A percentile compares a stretch with the other conserved stretches of the same genome.
Evolutionary conservation across 108 stramenopile species (phyloP).

Genomic region (Cyclotella kingstonii): DNA sequence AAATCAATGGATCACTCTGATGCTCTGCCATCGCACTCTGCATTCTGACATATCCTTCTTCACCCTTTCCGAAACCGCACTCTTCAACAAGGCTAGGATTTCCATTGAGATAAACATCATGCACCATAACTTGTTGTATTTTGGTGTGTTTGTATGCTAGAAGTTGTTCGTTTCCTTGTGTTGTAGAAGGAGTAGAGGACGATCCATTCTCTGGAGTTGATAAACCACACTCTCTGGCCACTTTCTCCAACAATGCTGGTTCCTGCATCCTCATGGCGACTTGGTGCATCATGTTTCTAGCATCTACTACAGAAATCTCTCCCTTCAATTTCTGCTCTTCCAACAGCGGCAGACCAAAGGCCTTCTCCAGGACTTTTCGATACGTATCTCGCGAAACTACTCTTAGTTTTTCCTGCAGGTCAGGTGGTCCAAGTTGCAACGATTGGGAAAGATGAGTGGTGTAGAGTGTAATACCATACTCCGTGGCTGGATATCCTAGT

Average conservation of each 20-base stretch:
- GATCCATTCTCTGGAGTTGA: slow-evolving; percentile 26
- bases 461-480: slow-evolving; percentile 75
- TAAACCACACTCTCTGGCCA: no score
- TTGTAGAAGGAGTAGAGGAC: no score
- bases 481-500: slow-evolving; percentile 71
- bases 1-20: slow-evolving; percentile 81
- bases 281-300: slow-evolving; percentile 79
- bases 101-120: slow-evolving; percentile 76
- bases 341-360: slow-evolving; percentile 60
- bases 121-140: slow-evolving; percentile 73
- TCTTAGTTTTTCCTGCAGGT: slow-evolving; percentile 56
- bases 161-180: slow-evolving; percentile 25
- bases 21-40: slow-evolving; percentile 84
- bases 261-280: slow-evolving; percentile 71
- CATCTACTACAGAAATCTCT: slow-evolving; percentile 73
- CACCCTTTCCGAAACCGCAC: slow-evolving; percentile 70
- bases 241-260: slow-evolving; percentile 57
- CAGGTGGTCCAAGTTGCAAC: slow-evolving; percentile 41
- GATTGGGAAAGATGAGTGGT: slow-evolving; percentile 61
- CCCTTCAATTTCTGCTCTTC: slow-evolving; percentile 25
- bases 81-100: slow-evolving; percentile 57
- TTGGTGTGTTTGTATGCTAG: slow-evolving; percentile 71
- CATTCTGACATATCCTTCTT: slow-evolving; percentile 77
- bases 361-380: slow-evolving; percentile 58
- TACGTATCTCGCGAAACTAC: slow-evolving; percentile 62